Evolutionary conservation across 2,329 filamentous ascomycete species (phyloP), one percentile per base, ranked within the genome.

Genomic region (Fusarium marasasianum): DNA sequence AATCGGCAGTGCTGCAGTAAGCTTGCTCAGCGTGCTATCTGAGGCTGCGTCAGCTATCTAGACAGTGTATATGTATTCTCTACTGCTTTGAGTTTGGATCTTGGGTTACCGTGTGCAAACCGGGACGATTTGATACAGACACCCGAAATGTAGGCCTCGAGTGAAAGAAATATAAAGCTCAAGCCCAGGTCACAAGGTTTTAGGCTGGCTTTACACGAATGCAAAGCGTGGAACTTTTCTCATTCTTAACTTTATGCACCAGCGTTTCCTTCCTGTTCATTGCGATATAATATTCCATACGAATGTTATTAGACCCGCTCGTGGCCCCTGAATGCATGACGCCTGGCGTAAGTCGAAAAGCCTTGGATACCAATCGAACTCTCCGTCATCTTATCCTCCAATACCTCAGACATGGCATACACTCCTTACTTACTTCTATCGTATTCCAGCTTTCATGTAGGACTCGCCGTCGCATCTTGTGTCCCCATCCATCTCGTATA

Each of bases 401-500:
- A n/a, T n/a, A 24, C 5, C 4, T 22, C 20, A 7, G 5, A 10
- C 5, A n/a, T 3, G 2, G 0, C 14, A 54, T 38, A 2, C 18
- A 18, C 17, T 24, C 22, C 6, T 24, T 20, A 5, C 2, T 12
- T 7, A 6, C 18, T 44, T 9, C 40, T 56, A 26, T 5, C 18
- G 22, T 31, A 24, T 38, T 24, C 29, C 48, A 24, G 37, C 41
- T 38, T 61, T 56, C 26, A 54, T 17, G 4, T 43, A 14, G 1
- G 18, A 6, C 2, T 22, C 48, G 12, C 31, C 11, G 12, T 41
- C 26, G 12, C 0, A 4, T 18, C 8, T 17, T 22, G 53, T n/a
- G 11, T 12, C 48, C 1, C 66, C 47, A 9, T 70, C 59, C 41
- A 70, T 66, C 17, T 70, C 59, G 14, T 58, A 44, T n/a, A 59